Conservation (phyloP, 2,329 filamentous ascomycete species). For the Calonectria pseudoreteaudii region DNA sequence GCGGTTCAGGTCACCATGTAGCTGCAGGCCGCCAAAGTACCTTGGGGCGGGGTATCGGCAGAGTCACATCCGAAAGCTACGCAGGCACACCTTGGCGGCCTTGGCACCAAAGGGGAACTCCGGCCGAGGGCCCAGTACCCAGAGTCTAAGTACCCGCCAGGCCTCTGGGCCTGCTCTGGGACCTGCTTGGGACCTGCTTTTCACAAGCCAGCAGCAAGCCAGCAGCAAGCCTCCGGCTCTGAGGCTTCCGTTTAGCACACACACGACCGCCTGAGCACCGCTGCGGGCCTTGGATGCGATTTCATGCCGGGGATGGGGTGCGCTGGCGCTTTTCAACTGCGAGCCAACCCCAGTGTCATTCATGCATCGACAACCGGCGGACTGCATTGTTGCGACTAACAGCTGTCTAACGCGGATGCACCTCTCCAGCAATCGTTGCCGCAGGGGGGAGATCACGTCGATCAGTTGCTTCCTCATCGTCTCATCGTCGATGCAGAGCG, state of each 20-base stretch:
- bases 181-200: background rate
- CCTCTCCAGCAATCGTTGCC: background rate
- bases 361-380: background rate
- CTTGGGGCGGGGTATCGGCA: background rate
- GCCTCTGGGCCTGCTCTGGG: background rate
- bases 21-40: background rate
- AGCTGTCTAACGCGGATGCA: background rate
- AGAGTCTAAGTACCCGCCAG: background rate
- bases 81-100: background rate
- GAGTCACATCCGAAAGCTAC: background rate
- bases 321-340: background rate
- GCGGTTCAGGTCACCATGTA: slow-evolving; percentile 1
- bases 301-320: background rate
- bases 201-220: slow-evolving; percentile 30
- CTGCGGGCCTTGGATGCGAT: background rate
- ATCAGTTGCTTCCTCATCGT: background rate
- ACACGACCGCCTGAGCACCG: background rate
- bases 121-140: background rate
- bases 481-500: background rate
- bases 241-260: background rate
- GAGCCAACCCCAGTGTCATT: background rate
- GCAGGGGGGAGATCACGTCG: slow-evolving; percentile 8
- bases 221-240: slow-evolving; percentile 19
- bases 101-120: background rate
- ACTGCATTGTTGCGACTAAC: background rate